Percentiles rank a stretch among this genome's conserved stretches.
phyloP scores from a whole-genome alignment of 257 asterid genomes.

The Eustoma russellianum region DNA sequence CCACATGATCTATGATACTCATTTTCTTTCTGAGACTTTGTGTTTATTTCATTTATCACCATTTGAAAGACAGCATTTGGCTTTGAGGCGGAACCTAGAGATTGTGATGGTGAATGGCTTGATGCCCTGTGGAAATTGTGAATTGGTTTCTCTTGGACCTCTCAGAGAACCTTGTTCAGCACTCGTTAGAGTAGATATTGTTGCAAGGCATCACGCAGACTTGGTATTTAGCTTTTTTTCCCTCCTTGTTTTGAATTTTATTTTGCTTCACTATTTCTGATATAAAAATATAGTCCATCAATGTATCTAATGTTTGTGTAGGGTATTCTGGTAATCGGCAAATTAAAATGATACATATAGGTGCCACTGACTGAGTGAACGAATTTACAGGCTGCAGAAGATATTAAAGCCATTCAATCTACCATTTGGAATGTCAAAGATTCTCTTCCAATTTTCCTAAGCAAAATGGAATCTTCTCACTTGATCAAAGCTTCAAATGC shows the following conservation, averaged over 20 bases:
- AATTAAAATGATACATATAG: neutral
- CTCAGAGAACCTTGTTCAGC: conserved; percentile 83
- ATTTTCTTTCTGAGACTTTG: conserved; percentile 10
- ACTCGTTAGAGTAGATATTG: conserved; percentile 54
- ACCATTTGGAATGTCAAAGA: conserved; percentile 30
- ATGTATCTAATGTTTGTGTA: neutral
- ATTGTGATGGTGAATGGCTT: conserved; percentile 88
- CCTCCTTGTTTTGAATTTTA: neutral
- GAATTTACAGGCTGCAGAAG: conserved; percentile 42
- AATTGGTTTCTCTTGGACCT: conserved; percentile 77
- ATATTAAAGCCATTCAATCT: conserved; percentile 40
- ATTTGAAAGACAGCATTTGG: conserved; percentile 64
- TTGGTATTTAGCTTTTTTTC: conserved; percentile 43
- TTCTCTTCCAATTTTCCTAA: conserved; percentile 47
- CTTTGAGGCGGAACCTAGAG: conserved; percentile 64
- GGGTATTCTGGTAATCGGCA: neutral
- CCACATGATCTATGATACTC: neutral
- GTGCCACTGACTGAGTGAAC: conserved; percentile 14
- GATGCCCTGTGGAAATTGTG: conserved; percentile 85
- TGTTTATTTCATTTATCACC: conserved; percentile 15
- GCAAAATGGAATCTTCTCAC: conserved; percentile 57
- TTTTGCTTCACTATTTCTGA: too few species aligned
- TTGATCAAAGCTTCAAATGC: conserved; percentile 41
- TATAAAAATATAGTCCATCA: neutral
- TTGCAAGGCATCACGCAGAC: conserved; percentile 80